phyloP scores from a whole-genome alignment of 2,329 filamentous ascomycete genomes.

The Colletotrichum sp. region DNA sequence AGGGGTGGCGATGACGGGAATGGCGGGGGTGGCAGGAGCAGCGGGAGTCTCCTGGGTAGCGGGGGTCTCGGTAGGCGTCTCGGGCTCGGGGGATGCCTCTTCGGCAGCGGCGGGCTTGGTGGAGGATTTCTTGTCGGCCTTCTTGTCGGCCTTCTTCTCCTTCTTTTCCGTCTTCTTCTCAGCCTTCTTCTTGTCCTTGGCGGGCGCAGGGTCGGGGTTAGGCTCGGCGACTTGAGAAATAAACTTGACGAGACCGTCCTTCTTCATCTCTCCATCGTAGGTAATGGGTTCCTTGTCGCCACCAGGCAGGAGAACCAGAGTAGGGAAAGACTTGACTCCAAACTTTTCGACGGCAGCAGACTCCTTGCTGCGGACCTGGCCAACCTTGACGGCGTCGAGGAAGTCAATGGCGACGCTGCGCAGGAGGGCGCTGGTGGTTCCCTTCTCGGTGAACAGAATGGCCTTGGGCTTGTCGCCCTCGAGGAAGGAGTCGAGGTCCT shows the following conservation, averaged over 20 bases:
- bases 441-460: conserved; percentile 93
- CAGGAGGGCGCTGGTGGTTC: conserved; percentile 81
- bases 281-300: conserved; percentile 70
- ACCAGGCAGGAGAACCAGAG: conserved; percentile 79
- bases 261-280: conserved; percentile 86
- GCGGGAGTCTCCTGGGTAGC: conserved; percentile 31
- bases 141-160: conserved; percentile 5
- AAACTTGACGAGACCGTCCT: conserved; percentile 81
- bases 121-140: conserved; percentile 5
- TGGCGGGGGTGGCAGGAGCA: conserved; percentile 55
- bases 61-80: conserved; percentile 41
- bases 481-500: conserved; percentile 79
- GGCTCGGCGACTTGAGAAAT: conserved; percentile 79
- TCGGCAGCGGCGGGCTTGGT: conserved; percentile 20
- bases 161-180: conserved; percentile 36
- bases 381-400: conserved; percentile 78
- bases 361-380: conserved; percentile 85
- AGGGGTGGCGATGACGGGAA: conserved; percentile 68
- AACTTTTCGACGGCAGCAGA: conserved; percentile 74
- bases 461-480: conserved; percentile 77
- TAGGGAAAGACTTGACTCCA: conserved; percentile 78
- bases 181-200: conserved; percentile 50
- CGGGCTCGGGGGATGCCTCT: conserved; percentile 27
- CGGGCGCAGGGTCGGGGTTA: conserved; percentile 75
- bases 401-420: conserved; percentile 92